Evolutionary conservation across 177 flowering plant species (phyloP).

Genomic region (Vitis hybrid): DNA sequence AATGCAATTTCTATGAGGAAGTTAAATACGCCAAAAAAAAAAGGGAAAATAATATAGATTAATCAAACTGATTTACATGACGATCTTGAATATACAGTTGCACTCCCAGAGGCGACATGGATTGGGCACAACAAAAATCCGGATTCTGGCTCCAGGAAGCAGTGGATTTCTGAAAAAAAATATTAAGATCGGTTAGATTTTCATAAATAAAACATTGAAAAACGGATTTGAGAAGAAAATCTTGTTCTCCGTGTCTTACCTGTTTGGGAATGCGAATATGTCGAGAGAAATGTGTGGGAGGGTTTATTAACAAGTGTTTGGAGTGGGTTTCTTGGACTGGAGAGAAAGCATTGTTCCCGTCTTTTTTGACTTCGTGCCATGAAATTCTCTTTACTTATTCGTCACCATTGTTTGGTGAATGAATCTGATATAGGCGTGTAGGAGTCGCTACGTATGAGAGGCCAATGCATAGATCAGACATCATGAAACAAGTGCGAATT

Average conservation of each 20-base stretch:
- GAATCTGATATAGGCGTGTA: conserved; percentile 11
- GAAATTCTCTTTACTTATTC: conserved; percentile 24
- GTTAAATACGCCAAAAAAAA: no score
- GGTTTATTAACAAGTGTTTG: neutral
- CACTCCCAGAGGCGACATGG: conserved; percentile 49
- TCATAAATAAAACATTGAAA: neutral
- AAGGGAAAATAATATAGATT: no score
- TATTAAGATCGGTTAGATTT: neutral
- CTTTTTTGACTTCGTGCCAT: neutral
- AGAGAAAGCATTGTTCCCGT: conserved; percentile 13
- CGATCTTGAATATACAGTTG: conserved; percentile 39
- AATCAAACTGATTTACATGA: conserved; percentile 35
- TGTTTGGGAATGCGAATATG: no score
- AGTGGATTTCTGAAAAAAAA: neutral
- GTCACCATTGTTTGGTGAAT: conserved; percentile 30
- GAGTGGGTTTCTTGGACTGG: conserved; percentile 22
- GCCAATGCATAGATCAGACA: neutral
- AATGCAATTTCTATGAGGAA: no score
- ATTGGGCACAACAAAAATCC: neutral
- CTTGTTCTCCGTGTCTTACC: neutral
- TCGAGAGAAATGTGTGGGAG: neutral
- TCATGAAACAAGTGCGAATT: no score
- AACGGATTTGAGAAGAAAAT: no score
- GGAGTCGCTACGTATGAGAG: conserved; percentile 4
- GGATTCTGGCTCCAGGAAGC: no score